A percentile compares a stretch with the other conserved stretches of the same genome.
Conservation (phyloP, 208 protist species). For the Crithidia fasciculata region DNA sequence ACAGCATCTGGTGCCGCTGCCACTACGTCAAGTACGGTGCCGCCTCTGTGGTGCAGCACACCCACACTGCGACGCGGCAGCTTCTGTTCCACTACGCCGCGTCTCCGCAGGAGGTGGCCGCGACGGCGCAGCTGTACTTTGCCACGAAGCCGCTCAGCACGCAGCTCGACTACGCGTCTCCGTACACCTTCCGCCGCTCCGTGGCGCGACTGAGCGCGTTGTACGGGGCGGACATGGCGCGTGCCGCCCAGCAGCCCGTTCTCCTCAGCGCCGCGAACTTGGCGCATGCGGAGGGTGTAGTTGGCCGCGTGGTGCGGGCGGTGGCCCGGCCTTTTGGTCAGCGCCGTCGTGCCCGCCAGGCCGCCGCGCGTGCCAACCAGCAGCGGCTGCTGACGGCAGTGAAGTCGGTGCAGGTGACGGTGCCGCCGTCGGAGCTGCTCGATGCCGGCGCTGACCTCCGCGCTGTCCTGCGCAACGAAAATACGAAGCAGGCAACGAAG, state of each 20-base stretch:
- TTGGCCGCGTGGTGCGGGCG: conserved; percentile 41
- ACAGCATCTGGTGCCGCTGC: conserved; percentile 74
- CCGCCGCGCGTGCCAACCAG: conserved; percentile 21
- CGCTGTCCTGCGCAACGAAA: conserved; percentile 17
- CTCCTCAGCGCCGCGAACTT: conserved; percentile 62
- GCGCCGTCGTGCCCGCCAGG: conserved; percentile 54
- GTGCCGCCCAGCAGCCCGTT: conserved; percentile 71
- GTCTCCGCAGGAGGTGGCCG: conserved; percentile 67
- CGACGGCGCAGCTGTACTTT: conserved; percentile 82
- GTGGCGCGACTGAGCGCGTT: conserved; percentile 57
- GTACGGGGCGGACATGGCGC: conserved; percentile 71
- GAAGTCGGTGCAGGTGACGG: conserved; percentile 42
- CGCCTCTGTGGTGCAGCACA: conserved; percentile 78
- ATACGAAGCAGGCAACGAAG: conserved; percentile 1
- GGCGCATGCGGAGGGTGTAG: conserved; percentile 63
- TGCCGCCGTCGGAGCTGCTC: conserved; percentile 50
- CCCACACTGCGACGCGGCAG: conserved; percentile 67
- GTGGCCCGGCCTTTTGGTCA: conserved; percentile 56
- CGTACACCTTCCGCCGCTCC: conserved; percentile 79
- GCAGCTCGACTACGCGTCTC: conserved; percentile 80
- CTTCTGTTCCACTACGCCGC: conserved; percentile 79
- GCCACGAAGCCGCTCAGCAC: conserved; percentile 78
- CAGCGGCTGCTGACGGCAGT: conserved; percentile 55
- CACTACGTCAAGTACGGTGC: conserved; percentile 88
- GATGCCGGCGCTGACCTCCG: conserved; percentile 38